Base-by-base conservation (phyloP, 257 asterid species). In the Plantago ovata region DNA sequence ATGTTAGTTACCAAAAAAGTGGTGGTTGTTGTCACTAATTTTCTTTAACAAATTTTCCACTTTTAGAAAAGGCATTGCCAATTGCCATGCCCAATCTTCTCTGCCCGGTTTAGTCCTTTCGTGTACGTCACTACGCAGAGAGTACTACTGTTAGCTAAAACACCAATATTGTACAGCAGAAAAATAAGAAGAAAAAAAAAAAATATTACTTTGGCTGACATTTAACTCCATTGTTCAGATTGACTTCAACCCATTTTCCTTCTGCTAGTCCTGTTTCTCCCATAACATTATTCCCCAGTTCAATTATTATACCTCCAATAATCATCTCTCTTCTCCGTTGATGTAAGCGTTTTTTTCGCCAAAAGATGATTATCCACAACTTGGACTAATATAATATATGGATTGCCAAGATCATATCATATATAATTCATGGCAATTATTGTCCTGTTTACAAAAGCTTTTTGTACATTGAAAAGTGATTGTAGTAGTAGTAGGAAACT, bases 1-100 rank as follows among this genome's bases (percentile, higher is more conserved):
- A 66, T 67, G 60, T 66, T 65, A 53, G 22, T 54, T 65, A 66
- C 58, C 66, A 61, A 51, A 48, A 72, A 54, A 57, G 81, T 76
- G 79, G 77, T 56, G 54, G 68, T 61, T 60, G 81, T 45, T 71
- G 82, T 73, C 84, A 79, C 76, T 62, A 53, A 67, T 68, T 80
- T 61, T 60, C 60, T 62, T 68, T 58, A 41, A 68, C 71, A 73
- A 67, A 43, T 52, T 71, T 46, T 58, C 75, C 57, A 77, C 78
- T 73, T 70, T 71, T 46, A 49, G 72, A 60, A 75, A 68, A 73
- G 60, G 73, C 63, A 64, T 63, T 66, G 42, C 73, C 72, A 60
- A 64, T 63, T 66, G 42, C 73, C 72, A 60, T 50, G 47, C 61
- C 65, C 67, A 40, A 38, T 61, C 58, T 64, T 49, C 62, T 43